Evolutionary conservation across 1,284 basidiomycete genomes (phyloP), one percentile per base, ranked within the genome.

Genomic region (Sanghuangporus baumii): DNA sequence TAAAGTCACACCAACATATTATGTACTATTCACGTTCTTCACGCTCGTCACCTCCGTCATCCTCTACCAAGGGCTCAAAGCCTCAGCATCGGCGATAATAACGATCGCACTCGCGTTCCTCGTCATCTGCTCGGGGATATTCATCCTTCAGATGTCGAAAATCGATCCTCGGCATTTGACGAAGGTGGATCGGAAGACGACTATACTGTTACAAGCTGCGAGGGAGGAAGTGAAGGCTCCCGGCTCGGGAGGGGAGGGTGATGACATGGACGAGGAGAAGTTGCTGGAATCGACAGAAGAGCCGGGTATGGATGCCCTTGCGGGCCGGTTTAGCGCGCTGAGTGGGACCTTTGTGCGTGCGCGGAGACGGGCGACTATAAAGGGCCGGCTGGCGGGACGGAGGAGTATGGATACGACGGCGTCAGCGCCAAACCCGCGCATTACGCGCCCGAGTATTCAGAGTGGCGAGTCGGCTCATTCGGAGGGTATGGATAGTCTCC

Each of bases 61-160:
- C 67, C 85, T 98, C 43, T 96, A 94, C 79, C 85, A 95, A 79
- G 96, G 96, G 41, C 85, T 99, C 66, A 81, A 89, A 60, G 91
- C 96, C 0, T 81, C 86, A 1, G 85, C 81, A 0, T 72, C 78
- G 3, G 83, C 91, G 67, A 94, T 98, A 61, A 81, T 98, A 65
- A 98, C 96, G 3, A 85, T 98, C 67, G 92, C 98, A 36, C 81
- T 92, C 76, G 96, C 89, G 18, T 98, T 98, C 80, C 76, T 94
- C 67, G 86, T 90, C 66, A 95, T 94, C 65, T 95, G 86, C 69
- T 77, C 93, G 16, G 95, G 96, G 23, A 98, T 98, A 73, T 93
- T 91, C 18, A 87, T 99, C 66, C 86, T 99, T 8, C 96, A 99
- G 75, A 89, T 99, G 82, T 96, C 94, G 74, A 98, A 98, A 75